Evolutionary conservation across 1,139 yeast species (phyloP), one percentile per base, ranked within the genome.

Genomic region (Oligophagozyma castellii): DNA sequence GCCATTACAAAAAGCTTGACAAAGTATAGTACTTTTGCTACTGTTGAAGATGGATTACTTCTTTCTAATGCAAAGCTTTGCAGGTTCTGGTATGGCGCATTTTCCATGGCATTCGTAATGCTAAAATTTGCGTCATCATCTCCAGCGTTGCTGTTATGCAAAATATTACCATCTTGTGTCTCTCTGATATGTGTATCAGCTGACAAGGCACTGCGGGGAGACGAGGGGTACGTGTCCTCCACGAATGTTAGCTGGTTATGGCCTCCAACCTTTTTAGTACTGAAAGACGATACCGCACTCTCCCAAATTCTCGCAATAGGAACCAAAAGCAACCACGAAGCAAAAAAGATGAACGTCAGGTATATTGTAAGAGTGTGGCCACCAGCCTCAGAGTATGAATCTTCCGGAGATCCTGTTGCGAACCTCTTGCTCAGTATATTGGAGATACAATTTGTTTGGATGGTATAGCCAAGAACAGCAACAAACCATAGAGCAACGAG

Each of bases 1-100:
- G 48, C 30, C 29, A 44, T 23, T 3, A 32, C 26, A 1, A 35
- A 19, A 7, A 42, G 28, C 28, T 41, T 42, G 2, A 22, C 21
- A 18, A 32, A 14, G 19, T 36, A 34, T 12, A 19, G 23, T 10
- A 30, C 21, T 5, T 16, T 12, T 12, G 28, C 24, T 7, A 16
- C 24, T 12, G 19, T 16, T 14, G 16, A 8, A 15, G 18, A 22
- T 13, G 21, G 8, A 11, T 16, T 11, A 15, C 15, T 20, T 14
- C 28, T 26, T 12, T 19, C 15, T 5, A 19, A 16, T 14, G 19
- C 15, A 18, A 18, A 18, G 7, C 8, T 7, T 7, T 18, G 20
- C 10, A 18, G 10, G 10, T 18, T 18, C 7, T 7, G 10, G 7
- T 7, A 18, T 18, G 20, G 20, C n/a, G n/a, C n/a, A n/a, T n/a